phyloP scores from a whole-genome alignment of 192 early-diverging fungal genomes.

The Spizellomyces sp. region DNA sequence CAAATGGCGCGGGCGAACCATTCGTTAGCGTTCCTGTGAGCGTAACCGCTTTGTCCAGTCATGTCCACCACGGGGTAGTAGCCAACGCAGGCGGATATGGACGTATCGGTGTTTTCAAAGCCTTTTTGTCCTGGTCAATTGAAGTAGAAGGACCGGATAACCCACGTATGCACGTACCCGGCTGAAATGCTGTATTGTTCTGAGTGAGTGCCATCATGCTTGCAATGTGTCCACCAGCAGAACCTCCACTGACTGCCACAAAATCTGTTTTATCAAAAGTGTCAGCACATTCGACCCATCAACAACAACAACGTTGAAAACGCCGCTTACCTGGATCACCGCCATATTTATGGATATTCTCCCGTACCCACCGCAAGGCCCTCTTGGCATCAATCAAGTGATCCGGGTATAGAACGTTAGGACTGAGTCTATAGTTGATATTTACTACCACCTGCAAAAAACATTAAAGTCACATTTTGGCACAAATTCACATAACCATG shows the following conservation, averaged over 20 bases:
- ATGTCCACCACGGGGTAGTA: slow-evolving; percentile 39
- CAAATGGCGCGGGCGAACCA: slow-evolving; percentile 50
- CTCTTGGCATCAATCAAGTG: slow-evolving; percentile 70
- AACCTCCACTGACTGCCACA: slow-evolving; percentile 58
- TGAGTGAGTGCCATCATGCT: slow-evolving; percentile 52
- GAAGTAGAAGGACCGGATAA: neutral
- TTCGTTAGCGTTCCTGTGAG: slow-evolving; percentile 38
- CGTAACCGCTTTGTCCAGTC: slow-evolving; percentile 48
- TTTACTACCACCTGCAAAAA: slow-evolving; percentile 58
- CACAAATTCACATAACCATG: too few species aligned
- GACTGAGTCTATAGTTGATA: slow-evolving; percentile 56
- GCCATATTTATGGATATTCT: slow-evolving; percentile 60
- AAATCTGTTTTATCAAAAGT: slow-evolving; percentile 34
- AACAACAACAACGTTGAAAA: neutral
- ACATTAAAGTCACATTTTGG: too few species aligned
- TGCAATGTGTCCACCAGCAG: slow-evolving; percentile 64
- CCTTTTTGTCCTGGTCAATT: neutral
- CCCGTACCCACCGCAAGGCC: slow-evolving; percentile 70
- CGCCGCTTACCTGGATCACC: slow-evolving; percentile 48
- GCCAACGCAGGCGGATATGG: slow-evolving; percentile 45
- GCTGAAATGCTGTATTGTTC: slow-evolving; percentile 47
- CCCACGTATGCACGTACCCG: slow-evolving; percentile 13
- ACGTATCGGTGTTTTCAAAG: slow-evolving; percentile 58
- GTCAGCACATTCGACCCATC: neutral
- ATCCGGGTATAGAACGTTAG: slow-evolving; percentile 51